Base-by-base conservation (phyloP, 345 rosid genomes). In the Theobroma cacao region DNA sequence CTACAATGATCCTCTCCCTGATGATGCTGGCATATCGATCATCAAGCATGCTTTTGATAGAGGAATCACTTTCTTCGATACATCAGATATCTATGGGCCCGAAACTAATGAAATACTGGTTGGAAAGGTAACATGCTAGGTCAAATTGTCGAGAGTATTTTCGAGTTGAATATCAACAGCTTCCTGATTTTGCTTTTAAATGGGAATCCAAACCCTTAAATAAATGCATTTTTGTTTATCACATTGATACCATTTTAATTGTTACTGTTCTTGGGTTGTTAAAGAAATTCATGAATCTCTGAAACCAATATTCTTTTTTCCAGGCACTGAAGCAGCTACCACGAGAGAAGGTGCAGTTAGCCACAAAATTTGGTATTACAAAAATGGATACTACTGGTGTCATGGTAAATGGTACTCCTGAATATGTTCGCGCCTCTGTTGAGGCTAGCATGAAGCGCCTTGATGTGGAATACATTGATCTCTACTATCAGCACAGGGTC, bases 311-410 rank as follows among this genome's bases (percentile, higher is more conserved):
- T 71, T 7, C n/a, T n/a, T 15, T 28, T 20, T 45, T 53, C 52
- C 78, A 86, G 86, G 85, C 85, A 18, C n/a, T 86, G 56, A 83
- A 84, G 83, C 80, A 83, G 3, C 43, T 86, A n/a, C 85, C 85
- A 0, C 61, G 89, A 78, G 89, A 82, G 2, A 77, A 71, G 58
- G 72, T 86, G 12, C 86, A 80, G 8, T 9, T 86, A 64, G 86
- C 89, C 59, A 75, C 87, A 67, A 84, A 86, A 56, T 86, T 83
- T 76, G 89, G 89, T n/a, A 0, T 71, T 68, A 77, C 11, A 31
- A 43, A 13, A 64, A 7, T 38, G 15, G 79, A 63, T 3, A 0
- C 28, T 14, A 3, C 18, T 24, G 55, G 22, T 34, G 1, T 70
- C 2, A 15, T 24, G 13, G 9, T 80, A 55, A 76, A 74, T 2